Evolutionary conservation across 208 protist genomes (phyloP).

Genomic region (Trypanosoma avium): DNA sequence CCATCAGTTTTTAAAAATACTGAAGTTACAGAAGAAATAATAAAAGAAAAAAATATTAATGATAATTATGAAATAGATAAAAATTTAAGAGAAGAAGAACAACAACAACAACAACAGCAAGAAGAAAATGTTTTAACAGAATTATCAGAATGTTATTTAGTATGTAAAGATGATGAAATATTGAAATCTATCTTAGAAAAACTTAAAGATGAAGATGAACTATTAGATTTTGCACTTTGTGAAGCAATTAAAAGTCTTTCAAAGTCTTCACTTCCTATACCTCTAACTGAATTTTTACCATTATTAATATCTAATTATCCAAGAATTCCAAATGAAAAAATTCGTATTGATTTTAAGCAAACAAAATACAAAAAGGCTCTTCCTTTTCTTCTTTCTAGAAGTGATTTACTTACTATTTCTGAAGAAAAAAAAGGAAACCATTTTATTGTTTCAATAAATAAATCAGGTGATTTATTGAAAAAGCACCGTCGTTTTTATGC

Average conservation of each 20-base stretch:
- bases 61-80: not conserved
- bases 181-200: conserved; percentile 13
- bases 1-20: conserved; percentile 9
- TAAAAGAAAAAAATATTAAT: not conserved
- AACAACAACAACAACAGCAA: conserved; percentile 1
- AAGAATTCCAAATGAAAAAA: conserved; percentile 24
- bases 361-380: conserved; percentile 75
- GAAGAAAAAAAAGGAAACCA: conserved; percentile 50
- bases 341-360: conserved; percentile 58
- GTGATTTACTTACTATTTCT: conserved; percentile 44
- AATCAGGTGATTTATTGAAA: conserved; percentile 37
- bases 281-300: conserved; percentile 61
- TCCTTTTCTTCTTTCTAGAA: conserved; percentile 36
- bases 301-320: conserved; percentile 50
- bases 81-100: not conserved
- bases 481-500: conserved; percentile 36
- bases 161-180: not conserved
- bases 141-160: not conserved
- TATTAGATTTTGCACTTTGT: conserved; percentile 65
- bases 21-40: conserved; percentile 17
- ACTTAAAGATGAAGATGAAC: conserved; percentile 36
- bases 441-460: conserved; percentile 42
- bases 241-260: conserved; percentile 42
- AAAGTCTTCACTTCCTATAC: conserved; percentile 45
- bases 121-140: conserved; percentile 4